Base-by-base conservation (phyloP, 345 rosid species). In the Eucalyptus melliodora region DNA sequence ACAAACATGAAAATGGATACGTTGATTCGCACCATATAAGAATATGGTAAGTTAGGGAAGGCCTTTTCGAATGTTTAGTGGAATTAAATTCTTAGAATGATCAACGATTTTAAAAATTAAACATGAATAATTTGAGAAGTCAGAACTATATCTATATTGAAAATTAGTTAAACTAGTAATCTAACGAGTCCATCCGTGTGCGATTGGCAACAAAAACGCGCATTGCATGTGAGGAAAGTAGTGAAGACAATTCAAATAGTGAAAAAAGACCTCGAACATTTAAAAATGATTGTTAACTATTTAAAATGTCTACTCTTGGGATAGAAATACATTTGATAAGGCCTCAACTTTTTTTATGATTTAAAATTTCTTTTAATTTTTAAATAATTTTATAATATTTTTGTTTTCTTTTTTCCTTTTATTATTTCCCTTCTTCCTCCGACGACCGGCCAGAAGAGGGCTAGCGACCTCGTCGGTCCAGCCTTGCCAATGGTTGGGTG, bases 221-320 rank as follows among this genome's bases (percentile, higher is more conserved):
- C 65, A 59, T 59, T 59, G 65, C 65, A 59, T 59, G n/a, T 59
- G 65, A 59, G 65, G 65, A 59, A 26, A 59, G 65, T 59, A 59
- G 65, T 26, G 14, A 10, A 59, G n/a, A 59, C n/a, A 59, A 26
- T 59, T 59, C 3, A 59, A 26, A 59, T 59, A 59, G 30, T 26
- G 30, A 59, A 59, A 59, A 53, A 59, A 59, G 17, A 13, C n/a
- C n/a, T n/a, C n/a, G 0, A 53, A 2, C 11, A 53, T 53, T 53
- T 53, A 24, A 53, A 53, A 8, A 19, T 0, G 26, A 19, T 53
- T 53, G 24, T 1, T 19, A 53, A 19, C 1, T 0, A 0, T 21
- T 53, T 1, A 8, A 53, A 53, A 53, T 19, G 19, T 53, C 0
- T 53, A 53, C 4, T 34, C 37, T 3, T 34, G 4, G 3, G 37